Base-by-base conservation (phyloP, 2,329 filamentous ascomycete genomes). In the Ophiostoma quercus region DNA sequence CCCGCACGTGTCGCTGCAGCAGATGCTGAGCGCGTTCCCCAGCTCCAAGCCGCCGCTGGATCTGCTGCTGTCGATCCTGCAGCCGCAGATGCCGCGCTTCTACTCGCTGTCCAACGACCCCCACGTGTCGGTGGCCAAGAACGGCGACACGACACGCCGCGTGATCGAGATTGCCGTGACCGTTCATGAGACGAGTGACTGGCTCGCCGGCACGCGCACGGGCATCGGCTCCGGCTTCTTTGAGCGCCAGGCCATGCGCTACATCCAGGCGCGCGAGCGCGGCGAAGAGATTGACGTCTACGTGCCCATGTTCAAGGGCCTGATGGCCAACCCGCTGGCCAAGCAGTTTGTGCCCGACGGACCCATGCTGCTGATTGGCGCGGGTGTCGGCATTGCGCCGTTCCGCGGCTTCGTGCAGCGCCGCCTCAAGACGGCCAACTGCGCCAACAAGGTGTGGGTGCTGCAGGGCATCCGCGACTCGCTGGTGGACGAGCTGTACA, bases 331-430 rank as follows among this genome's bases (percentile, higher is more conserved):
- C 79, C 95, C 95, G 0, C 85, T 99, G 1, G 95, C 94, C 12
- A 90, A 90, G 77, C 89, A 97, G 77, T 99, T 98, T 77, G 90
- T 92, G 68, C 89, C 91, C 2, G 94, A 99, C 78, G 95, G 95
- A 0, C 95, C 95, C 0, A 99, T 99, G 95, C 88, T 99, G 51
- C 86, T 99, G 66, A 97, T 99, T 75, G 95, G 95, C 41, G 95
- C 95, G 4, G 95, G 95, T 69, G 95, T 99, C 29, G 95, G 95
- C 73, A 94, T 99, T 79, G 95, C 95, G 12, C 95, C 95, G 0
- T 99, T 99, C 88, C 89, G 95, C 67, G 95, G 95, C 71, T 99
- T 99, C 79, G 96, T 99, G 63, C 92, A 98, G 81, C 92, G 96
- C 71, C 87, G 94, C 14, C 84, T 97, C 70, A 94, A 94, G 84